Evolutionary conservation across 371 early-diverging fungal genomes (phyloP), one percentile per base, ranked within the genome.

Genomic region (Rhizomucor miehei): DNA sequence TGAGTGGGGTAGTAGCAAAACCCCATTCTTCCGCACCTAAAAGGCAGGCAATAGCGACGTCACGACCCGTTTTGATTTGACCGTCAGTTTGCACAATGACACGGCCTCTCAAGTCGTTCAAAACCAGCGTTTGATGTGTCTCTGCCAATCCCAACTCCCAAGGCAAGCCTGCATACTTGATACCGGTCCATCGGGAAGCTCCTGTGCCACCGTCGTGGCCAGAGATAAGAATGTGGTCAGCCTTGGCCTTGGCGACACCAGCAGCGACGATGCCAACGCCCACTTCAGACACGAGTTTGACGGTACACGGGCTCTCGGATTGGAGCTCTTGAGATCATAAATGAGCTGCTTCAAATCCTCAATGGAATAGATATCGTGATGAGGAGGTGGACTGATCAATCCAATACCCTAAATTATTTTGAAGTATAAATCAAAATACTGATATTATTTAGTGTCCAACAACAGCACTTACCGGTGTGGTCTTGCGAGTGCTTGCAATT

Each of bases 171-270:
- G 97, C 95, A 55, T 96, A 91, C 71, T 96, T 94, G 78, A 98
- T 96, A 69, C 97, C 94, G 6, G 97, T 97, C 95, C 95, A 96
- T 53, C 97, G 87, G 37, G 91, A 88, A 12, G 98, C 98, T 62
- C 98, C 98, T 19, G 98, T 98, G 55, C 98, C 98, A 75, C 98
- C 98, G 70, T 98, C 98, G 66, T 98, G 97, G 40, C 91, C 90
- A 44, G 94, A 91, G 56, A 98, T 92, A 56, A 98, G 73, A 44
- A 98, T 94, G 73, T 97, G 97, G 66, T 97, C 95, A 3, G 98
- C 97, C 62, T 89, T 86, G 39, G 95, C 98, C 73, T 98, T 98
- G 60, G 92, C 97, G 13, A 98, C 98, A 69, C 98, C 98, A 20
- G 93, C 80, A 23, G 97, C 96, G 50, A 98, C 90, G 36, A 97